Evolutionary conservation across 2,329 filamentous ascomycete species (phyloP).

Genomic region (Hymenoscyphus albidus): DNA sequence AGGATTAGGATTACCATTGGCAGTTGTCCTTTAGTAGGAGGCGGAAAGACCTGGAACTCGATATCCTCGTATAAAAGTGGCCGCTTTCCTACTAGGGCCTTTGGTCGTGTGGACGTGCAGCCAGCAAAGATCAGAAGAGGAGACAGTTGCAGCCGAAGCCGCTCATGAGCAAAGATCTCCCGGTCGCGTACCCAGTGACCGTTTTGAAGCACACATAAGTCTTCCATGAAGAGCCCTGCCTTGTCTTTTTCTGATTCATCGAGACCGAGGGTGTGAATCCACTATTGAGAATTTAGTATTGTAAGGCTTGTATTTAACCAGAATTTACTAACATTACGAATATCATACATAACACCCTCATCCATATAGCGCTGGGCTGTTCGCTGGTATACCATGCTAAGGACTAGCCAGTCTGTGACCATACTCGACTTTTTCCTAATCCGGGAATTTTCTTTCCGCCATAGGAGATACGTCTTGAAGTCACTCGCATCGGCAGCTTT

Average conservation of each 20-base stretch:
- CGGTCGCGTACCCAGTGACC: slow-evolving; percentile 25
- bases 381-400: slow-evolving; percentile 25
- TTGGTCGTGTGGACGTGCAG: slow-evolving; percentile 26
- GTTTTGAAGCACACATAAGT: slow-evolving; percentile 27
- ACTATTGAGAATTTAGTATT: slow-evolving; percentile 19
- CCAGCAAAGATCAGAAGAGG: slow-evolving; percentile 25
- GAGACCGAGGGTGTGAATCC: slow-evolving; percentile 17
- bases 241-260: slow-evolving; percentile 28
- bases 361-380: slow-evolving; percentile 19
- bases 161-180: slow-evolving; percentile 29
- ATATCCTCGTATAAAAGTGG: slow-evolving; percentile 29
- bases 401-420: slow-evolving; percentile 24
- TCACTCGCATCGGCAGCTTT: slow-evolving; percentile 16
- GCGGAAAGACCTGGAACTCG: slow-evolving; percentile 30
- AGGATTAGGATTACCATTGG: slow-evolving; percentile 21
- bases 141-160: slow-evolving; percentile 26
- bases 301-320: slow-evolving; percentile 14
- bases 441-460: slow-evolving; percentile 21
- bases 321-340: slow-evolving; percentile 20
- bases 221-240: slow-evolving; percentile 24
- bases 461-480: slow-evolving; percentile 28
- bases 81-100: slow-evolving; percentile 24
- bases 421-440: slow-evolving; percentile 26
- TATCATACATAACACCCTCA: slow-evolving; percentile 22
- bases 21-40: slow-evolving; percentile 17